phyloP scores from a whole-genome alignment of 2,329 filamentous ascomycete species.

The Colletotrichum brevisporum region DNA sequence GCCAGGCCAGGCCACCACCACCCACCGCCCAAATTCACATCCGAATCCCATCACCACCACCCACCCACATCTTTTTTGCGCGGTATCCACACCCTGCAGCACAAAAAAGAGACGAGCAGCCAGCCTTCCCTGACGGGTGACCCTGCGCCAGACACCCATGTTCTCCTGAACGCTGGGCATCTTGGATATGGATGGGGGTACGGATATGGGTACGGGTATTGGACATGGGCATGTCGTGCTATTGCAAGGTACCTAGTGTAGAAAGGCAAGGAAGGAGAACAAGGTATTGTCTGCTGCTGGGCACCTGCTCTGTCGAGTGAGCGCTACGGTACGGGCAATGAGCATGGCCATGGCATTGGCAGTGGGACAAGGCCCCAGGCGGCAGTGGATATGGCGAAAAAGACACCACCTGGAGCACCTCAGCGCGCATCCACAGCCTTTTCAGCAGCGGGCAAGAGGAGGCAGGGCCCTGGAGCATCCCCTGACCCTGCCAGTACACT shows the following conservation, averaged over 20 bases:
- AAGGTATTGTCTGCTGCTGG: neutral
- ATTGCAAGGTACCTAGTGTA: neutral
- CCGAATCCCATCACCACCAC: conserved; percentile 5
- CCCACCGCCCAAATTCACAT: neutral
- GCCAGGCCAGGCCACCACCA: neutral
- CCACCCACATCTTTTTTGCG: conserved; percentile 22
- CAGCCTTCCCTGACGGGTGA: conserved; percentile 38
- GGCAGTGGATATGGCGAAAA: no score
- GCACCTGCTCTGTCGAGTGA: neutral
- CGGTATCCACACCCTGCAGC: conserved; percentile 30
- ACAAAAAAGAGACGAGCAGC: conserved; percentile 30
- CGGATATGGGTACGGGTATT: neutral
- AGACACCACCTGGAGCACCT: no score
- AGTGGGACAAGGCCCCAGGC: conserved; percentile 11
- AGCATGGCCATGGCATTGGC: neutral
- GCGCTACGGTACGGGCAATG: neutral
- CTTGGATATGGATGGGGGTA: conserved; percentile 5
- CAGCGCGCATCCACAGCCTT: no score
- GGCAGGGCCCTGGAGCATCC: neutral
- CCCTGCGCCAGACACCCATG: conserved; percentile 29
- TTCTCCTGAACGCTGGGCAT: conserved; percentile 1
- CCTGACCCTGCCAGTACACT: conserved; percentile 18
- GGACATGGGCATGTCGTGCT: conserved; percentile 4
- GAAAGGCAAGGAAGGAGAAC: neutral
- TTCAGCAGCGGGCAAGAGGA: no score